These are phyloP conservation scores for Podaxis sp. DNA, from an alignment of 768 basidiomycete species.

Conservation along the genomic window DNA sequence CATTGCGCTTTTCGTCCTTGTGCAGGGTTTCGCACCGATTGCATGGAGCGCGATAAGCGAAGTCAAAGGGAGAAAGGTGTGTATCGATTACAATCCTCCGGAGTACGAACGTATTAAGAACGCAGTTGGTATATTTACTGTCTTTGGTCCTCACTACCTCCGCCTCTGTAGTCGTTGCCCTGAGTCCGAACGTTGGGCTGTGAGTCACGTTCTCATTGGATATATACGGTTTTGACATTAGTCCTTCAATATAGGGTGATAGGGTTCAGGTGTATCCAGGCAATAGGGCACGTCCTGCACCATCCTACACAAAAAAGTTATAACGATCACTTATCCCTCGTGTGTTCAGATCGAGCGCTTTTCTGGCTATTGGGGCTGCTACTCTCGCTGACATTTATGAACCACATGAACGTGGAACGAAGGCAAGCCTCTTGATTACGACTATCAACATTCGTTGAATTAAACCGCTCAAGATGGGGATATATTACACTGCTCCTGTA, in stretches of 20 bases:
- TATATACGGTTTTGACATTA: neutral
- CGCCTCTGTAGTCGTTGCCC: conserved; percentile 56
- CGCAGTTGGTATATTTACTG: conserved; percentile 51
- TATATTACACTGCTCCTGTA: conserved; percentile 75
- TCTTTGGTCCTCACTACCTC: conserved; percentile 54
- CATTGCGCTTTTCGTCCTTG: conserved; percentile 66
- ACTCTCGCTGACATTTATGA: conserved; percentile 77
- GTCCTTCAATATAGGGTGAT: conserved; percentile 44
- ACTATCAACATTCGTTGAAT: neutral
- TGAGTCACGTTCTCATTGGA: conserved; percentile 26
- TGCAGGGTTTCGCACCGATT: conserved; percentile 69
- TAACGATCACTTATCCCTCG: neutral
- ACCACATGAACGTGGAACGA: conserved; percentile 61
- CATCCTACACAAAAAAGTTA: neutral
- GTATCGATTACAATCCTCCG: conserved; percentile 12
- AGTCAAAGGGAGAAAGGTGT: conserved; percentile 72
- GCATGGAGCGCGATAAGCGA: conserved; percentile 73
- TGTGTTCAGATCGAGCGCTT: conserved; percentile 39
- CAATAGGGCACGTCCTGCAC: conserved; percentile 47
- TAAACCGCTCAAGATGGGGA: conserved; percentile 49
- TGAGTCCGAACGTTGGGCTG: conserved; percentile 51
- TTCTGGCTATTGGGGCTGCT: conserved; percentile 68
- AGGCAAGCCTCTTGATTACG: conserved; percentile 24
- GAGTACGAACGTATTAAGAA: neutral
- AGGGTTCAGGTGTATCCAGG: conserved; percentile 67